Conservation (phyloP, 2,329 filamentous ascomycete genomes). For the Trichoderma sp. region DNA sequence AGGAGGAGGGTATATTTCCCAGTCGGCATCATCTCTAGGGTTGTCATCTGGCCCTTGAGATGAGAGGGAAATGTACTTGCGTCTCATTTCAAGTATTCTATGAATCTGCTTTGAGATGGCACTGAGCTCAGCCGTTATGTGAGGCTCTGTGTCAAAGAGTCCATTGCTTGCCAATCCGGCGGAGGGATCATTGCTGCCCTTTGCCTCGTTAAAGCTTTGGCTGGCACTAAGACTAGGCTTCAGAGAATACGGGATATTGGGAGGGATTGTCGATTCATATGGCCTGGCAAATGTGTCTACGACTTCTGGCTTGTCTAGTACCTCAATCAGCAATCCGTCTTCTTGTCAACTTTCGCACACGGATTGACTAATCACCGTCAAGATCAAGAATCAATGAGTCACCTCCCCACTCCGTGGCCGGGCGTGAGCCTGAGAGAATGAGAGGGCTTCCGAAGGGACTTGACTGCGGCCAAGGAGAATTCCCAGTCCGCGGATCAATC, state of each 20-base stretch:
- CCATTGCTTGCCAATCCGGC: slow-evolving; percentile 61
- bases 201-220: slow-evolving; percentile 27
- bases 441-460: slow-evolving; percentile 48
- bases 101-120: slow-evolving; percentile 89
- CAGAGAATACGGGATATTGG: neutral
- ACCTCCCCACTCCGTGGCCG: slow-evolving; percentile 36
- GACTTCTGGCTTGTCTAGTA: slow-evolving; percentile 20
- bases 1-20: slow-evolving; percentile 41
- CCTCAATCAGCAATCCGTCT: slow-evolving; percentile 9
- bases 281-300: slow-evolving; percentile 4
- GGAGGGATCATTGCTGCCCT: slow-evolving; percentile 45
- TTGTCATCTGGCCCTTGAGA: slow-evolving; percentile 56
- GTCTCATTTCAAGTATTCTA: slow-evolving; percentile 78
- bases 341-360: neutral
- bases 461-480: slow-evolving; percentile 39
- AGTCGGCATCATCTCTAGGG: neutral
- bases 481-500: slow-evolving; percentile 48
- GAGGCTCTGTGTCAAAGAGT: slow-evolving; percentile 68
- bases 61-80: slow-evolving; percentile 85
- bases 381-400: slow-evolving; percentile 35
- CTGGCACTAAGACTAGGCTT: slow-evolving; percentile 37
- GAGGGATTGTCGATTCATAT: neutral
- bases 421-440: slow-evolving; percentile 36
- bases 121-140: slow-evolving; percentile 78
- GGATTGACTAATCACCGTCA: slow-evolving; percentile 26